Evolutionary conservation across 495 filamentous ascomycete species (phyloP).

Genomic region (Neurospora cerealis): DNA sequence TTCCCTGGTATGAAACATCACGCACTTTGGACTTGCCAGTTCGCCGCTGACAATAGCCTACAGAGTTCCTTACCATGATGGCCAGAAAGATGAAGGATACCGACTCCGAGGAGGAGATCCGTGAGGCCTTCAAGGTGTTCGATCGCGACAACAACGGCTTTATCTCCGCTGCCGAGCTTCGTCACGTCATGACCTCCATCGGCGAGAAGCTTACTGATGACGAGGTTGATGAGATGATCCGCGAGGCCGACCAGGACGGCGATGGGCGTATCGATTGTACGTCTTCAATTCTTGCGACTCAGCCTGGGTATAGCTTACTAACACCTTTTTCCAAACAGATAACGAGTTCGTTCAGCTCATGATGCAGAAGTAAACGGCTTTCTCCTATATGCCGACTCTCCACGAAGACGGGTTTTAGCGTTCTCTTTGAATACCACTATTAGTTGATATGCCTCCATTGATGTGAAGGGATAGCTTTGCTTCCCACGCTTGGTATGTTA

Average conservation of each 20-base stretch:
- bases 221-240: conserved; percentile 99
- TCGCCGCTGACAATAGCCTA: conserved; percentile 17
- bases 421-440: neutral
- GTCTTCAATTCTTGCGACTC: conserved; percentile 7
- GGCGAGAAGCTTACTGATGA: conserved; percentile 99
- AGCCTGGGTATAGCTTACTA: conserved; percentile 16
- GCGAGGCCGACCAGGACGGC: conserved; percentile 97
- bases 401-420: neutral
- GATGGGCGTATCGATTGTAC: conserved; percentile 93
- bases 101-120: conserved; percentile 98
- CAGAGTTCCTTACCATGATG: conserved; percentile 99
- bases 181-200: conserved; percentile 99
- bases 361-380: conserved; percentile 87
- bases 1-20: conserved; percentile 69
- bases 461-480: neutral
- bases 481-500: neutral
- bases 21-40: neutral
- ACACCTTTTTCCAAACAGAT: conserved; percentile 46
- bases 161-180: conserved; percentile 94
- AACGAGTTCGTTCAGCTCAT: conserved; percentile 99
- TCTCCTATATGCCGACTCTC: neutral
- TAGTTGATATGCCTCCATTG: neutral
- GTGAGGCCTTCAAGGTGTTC: conserved; percentile 69
- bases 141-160: conserved; percentile 99
- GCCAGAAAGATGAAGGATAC: conserved; percentile 99